phyloP scores from a whole-genome alignment of 768 basidiomycete species.

The Lyophyllum atratum region DNA sequence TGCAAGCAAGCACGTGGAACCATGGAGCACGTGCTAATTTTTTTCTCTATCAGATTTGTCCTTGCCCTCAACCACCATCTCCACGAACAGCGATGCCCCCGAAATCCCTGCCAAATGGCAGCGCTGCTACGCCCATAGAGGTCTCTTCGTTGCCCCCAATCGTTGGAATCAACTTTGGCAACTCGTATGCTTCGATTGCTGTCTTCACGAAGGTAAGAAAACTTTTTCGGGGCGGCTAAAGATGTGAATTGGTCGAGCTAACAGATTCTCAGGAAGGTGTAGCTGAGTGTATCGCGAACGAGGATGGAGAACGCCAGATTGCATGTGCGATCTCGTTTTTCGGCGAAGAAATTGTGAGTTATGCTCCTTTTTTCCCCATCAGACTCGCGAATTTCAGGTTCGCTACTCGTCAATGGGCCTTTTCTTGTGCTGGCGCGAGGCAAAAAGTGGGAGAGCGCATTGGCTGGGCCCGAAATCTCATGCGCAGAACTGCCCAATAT shows the following conservation, averaged over 20 bases:
- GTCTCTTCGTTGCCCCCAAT: conserved; percentile 54
- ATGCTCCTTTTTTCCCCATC: background rate
- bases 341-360: conserved; percentile 85
- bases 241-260: background rate
- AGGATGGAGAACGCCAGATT: conserved; percentile 98
- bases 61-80: no score
- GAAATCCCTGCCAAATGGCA: conserved; percentile 48
- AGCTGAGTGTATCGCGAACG: conserved; percentile 95
- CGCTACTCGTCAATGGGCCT: no score
- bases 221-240: background rate
- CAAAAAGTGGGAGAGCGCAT: no score
- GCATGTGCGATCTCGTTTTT: conserved; percentile 91
- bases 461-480: no score
- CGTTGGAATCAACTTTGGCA: conserved; percentile 96
- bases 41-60: no score
- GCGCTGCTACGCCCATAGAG: conserved; percentile 39
- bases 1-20: no score
- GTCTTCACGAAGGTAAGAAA: conserved; percentile 91
- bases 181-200: conserved; percentile 93
- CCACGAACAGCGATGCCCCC: conserved; percentile 15
- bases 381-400: no score
- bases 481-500: no score
- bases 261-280: conserved; percentile 67
- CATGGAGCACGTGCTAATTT: no score
- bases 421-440: no score